A percentile compares a stretch with the other conserved stretches of the same genome.
Evolutionary conservation across 306 rosid species (phyloP).

Genomic region (Vicia sativa): DNA sequence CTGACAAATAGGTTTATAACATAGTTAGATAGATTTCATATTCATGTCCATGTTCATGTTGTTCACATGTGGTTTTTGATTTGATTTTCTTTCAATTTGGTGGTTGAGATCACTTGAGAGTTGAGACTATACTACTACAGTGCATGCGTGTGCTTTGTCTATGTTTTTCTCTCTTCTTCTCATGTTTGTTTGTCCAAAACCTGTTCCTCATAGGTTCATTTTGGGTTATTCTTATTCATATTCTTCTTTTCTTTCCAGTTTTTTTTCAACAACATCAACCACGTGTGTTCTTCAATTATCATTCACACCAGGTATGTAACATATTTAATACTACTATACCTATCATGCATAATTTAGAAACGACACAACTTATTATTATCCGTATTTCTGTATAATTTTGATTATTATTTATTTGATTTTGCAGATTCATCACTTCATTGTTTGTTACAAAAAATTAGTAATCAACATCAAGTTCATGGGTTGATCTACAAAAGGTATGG

Average conservation of each 20-base stretch:
- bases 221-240: slow-evolving; percentile 48
- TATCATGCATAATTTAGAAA: slow-evolving; percentile 26
- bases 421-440: slow-evolving; percentile 33
- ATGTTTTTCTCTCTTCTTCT: slow-evolving; percentile 29
- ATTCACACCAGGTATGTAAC: slow-evolving; percentile 59
- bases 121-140: background rate
- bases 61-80: slow-evolving; percentile 40
- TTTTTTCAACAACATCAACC: slow-evolving; percentile 54
- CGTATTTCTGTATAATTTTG: too few relatives aligned
- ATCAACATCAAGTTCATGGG: slow-evolving; percentile 46
- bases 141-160: slow-evolving; percentile 10
- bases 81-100: slow-evolving; percentile 38
- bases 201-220: slow-evolving; percentile 44
- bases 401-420: background rate
- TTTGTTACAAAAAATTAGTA: slow-evolving; percentile 18
- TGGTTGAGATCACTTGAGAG: slow-evolving; percentile 36
- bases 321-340: slow-evolving; percentile 10
- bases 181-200: slow-evolving; percentile 7
- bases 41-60: slow-evolving; percentile 33
- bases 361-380: too few relatives aligned
- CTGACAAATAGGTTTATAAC: slow-evolving; percentile 70
- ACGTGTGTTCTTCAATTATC: slow-evolving; percentile 80
- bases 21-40: slow-evolving; percentile 41
- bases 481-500: slow-evolving; percentile 49
- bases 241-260: slow-evolving; percentile 54